Percentiles rank a stretch among this genome's conserved stretches.
Conservation (phyloP, 176 grass and related monocot species). For the Cymbopogon citratus region DNA sequence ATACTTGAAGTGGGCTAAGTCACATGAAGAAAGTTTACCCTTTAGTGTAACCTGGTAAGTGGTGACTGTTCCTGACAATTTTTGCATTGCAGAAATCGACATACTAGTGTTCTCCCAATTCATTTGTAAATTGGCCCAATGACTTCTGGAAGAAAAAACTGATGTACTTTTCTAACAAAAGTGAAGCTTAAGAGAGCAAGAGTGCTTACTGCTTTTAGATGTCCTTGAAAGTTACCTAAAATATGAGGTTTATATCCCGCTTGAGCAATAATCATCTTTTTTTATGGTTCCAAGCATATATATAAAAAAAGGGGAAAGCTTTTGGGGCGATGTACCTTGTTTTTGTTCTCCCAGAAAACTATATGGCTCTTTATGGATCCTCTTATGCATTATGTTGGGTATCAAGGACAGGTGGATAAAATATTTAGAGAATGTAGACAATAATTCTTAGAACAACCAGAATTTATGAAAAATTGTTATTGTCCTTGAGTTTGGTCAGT, state of each 20-base stretch:
- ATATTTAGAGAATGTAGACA: no score
- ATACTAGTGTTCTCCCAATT: neutral
- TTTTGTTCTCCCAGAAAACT: no score
- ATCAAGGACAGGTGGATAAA: no score
- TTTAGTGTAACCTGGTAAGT: slow-evolving; percentile 97
- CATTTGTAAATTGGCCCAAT: slow-evolving; percentile 45
- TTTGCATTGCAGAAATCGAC: neutral
- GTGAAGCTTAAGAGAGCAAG: slow-evolving; percentile 49
- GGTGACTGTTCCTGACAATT: slow-evolving; percentile 41
- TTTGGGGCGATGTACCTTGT: no score
- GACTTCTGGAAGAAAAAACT: slow-evolving; percentile 88
- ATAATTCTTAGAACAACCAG: no score
- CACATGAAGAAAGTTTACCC: slow-evolving; percentile 93
- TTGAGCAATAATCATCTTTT: neutral
- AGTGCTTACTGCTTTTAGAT: slow-evolving; percentile 74
- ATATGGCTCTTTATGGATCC: no score
- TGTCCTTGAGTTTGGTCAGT: no score
- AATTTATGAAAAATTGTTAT: no score
- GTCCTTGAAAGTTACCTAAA: slow-evolving; percentile 97
- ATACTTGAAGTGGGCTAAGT: slow-evolving; percentile 70
- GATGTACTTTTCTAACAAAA: slow-evolving; percentile 72
- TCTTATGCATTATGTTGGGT: no score
- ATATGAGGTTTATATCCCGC: slow-evolving; percentile 75
- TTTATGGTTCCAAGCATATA: neutral
- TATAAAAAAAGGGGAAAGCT: neutral